These are phyloP conservation scores for Ilex aquifolium DNA, from an alignment of 257 asterid species.

Conservation along the genomic window DNA sequence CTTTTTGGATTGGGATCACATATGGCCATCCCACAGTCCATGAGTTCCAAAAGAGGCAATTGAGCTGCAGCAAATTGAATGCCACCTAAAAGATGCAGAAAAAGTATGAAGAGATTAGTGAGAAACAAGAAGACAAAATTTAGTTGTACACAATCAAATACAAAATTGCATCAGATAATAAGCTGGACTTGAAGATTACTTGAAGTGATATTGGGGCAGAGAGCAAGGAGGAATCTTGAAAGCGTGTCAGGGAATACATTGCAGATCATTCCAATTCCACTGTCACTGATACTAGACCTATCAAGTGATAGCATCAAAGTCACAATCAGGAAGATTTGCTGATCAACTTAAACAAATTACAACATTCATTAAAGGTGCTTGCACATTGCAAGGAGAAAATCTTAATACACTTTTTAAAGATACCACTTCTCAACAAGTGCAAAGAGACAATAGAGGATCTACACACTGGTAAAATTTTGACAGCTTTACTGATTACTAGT, in stretches of 20 bases:
- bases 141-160: background rate
- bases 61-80: conserved; percentile 94
- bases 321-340: conserved; percentile 3
- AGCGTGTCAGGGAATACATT: conserved; percentile 80
- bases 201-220: conserved; percentile 92
- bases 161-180: background rate
- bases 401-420: too few relatives aligned
- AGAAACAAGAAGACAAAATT: conserved; percentile 3
- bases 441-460: too few relatives aligned
- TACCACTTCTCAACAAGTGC: too few relatives aligned
- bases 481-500: too few relatives aligned
- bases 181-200: conserved; percentile 43
- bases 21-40: conserved; percentile 97
- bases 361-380: too few relatives aligned
- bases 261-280: conserved; percentile 97
- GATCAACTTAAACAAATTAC: background rate
- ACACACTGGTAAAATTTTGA: too few relatives aligned
- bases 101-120: background rate
- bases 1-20: conserved; percentile 50
- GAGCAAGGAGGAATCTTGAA: conserved; percentile 81
- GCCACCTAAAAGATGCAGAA: conserved; percentile 53
- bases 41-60: conserved; percentile 66
- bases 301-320: conserved; percentile 8
- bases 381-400: too few relatives aligned
- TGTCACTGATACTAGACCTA: conserved; percentile 91